phyloP scores from a whole-genome alignment of 2,329 filamentous ascomycete species.

The Rachicladosporium sp. region DNA sequence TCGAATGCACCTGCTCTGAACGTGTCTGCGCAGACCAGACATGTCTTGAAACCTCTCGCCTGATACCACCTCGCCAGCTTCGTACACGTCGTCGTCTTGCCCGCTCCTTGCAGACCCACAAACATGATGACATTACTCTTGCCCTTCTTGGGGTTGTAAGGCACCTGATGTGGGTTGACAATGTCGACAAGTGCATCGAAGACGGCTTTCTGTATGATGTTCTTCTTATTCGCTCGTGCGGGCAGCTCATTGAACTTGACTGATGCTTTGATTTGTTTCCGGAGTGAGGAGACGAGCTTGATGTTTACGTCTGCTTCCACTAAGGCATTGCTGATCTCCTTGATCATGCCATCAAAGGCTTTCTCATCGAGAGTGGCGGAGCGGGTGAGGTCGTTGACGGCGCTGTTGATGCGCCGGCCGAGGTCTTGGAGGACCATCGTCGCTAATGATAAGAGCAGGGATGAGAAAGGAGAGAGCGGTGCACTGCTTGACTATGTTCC shows the following conservation, averaged over 20 bases:
- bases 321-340: conserved; percentile 91
- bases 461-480: neutral
- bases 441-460: conserved; percentile 2
- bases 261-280: conserved; percentile 78
- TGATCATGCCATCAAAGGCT: conserved; percentile 96
- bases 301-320: conserved; percentile 97
- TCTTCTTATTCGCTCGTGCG: conserved; percentile 92
- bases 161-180: conserved; percentile 87
- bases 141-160: conserved; percentile 94
- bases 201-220: conserved; percentile 92
- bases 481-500: neutral
- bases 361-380: conserved; percentile 94
- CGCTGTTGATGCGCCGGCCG: conserved; percentile 94
- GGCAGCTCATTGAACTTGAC: conserved; percentile 95
- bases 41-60: conserved; percentile 81
- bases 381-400: conserved; percentile 83
- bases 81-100: conserved; percentile 96
- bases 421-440: conserved; percentile 97
- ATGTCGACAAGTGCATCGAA: conserved; percentile 94
- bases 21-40: conserved; percentile 92
- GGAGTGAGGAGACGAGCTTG: conserved; percentile 76
- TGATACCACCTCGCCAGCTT: conserved; percentile 94
- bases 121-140: conserved; percentile 99
- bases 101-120: conserved; percentile 90
- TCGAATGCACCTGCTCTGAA: conserved; percentile 98